Evolutionary conservation across 768 basidiomycete species (phyloP).

Genomic region (Lanmaoa rubissima): DNA sequence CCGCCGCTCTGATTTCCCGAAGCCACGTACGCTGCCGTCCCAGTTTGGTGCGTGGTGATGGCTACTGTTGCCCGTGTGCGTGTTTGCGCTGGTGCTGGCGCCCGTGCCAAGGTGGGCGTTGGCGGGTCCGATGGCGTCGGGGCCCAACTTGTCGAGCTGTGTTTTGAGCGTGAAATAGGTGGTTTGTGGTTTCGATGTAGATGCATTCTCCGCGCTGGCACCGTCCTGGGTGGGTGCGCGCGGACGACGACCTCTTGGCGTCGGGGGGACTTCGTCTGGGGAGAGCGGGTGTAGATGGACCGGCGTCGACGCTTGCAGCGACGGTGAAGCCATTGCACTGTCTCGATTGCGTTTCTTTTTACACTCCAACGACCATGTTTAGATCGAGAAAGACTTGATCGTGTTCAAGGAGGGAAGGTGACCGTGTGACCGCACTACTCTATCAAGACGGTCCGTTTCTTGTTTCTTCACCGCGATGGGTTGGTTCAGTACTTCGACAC

Average conservation of each 20-base stretch:
- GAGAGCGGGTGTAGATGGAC: slow-evolving; percentile 74
- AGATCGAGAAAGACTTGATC: not conserved
- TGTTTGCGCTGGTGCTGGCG: not conserved
- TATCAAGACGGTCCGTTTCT: not conserved
- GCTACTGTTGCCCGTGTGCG: not conserved
- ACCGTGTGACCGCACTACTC: slow-evolving; percentile 18
- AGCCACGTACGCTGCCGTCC: slow-evolving; percentile 59
- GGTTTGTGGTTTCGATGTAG: slow-evolving; percentile 32
- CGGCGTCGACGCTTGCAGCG: slow-evolving; percentile 43
- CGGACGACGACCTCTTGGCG: slow-evolving; percentile 45
- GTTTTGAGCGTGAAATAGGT: slow-evolving; percentile 66
- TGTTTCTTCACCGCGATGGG: slow-evolving; percentile 18
- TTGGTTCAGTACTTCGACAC: slow-evolving; percentile 38
- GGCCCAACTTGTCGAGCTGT: slow-evolving; percentile 48
- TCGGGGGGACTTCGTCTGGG: slow-evolving; percentile 45
- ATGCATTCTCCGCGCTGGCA: slow-evolving; percentile 16
- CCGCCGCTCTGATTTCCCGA: slow-evolving; percentile 42
- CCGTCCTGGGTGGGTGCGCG: slow-evolving; percentile 38
- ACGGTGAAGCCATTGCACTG: slow-evolving; percentile 26
- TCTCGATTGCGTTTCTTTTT: not conserved
- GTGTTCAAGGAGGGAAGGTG: not conserved
- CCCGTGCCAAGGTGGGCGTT: slow-evolving; percentile 20
- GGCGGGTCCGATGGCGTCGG: slow-evolving; percentile 15
- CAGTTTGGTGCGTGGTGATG: slow-evolving; percentile 30
- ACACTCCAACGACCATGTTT: slow-evolving; percentile 9